phyloP scores from a whole-genome alignment of 192 early-diverging fungal genomes.

The Podila epigama region DNA sequence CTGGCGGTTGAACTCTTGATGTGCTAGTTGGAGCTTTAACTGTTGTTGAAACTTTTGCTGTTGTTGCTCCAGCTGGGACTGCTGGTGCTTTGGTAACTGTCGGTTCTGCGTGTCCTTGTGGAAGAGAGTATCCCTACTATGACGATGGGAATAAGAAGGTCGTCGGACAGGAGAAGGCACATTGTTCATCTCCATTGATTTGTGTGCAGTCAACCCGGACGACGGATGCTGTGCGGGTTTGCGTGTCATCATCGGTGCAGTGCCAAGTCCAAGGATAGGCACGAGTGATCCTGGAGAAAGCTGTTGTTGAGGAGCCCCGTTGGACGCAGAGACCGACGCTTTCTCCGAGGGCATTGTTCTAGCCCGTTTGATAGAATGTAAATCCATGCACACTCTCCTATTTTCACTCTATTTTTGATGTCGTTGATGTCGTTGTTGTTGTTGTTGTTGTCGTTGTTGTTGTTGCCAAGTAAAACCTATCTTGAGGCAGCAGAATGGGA shows the following conservation, averaged over 20 bases:
- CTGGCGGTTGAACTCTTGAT: conserved; percentile 35
- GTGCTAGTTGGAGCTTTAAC: conserved; percentile 2
- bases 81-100: conserved; percentile 15
- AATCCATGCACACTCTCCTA: conserved; percentile 30
- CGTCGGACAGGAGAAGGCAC: not conserved
- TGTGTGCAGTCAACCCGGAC: not conserved
- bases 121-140: conserved; percentile 24
- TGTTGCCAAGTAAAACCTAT: too few species aligned
- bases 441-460: too few species aligned
- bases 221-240: not conserved
- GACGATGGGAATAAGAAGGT: conserved; percentile 7
- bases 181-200: too few species aligned
- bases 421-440: too few species aligned
- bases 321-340: not conserved
- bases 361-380: conserved; percentile 31
- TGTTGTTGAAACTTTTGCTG: conserved; percentile 32
- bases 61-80: conserved; percentile 10
- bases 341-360: conserved; percentile 39
- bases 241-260: too few species aligned
- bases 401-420: too few species aligned
- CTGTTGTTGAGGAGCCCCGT: not conserved
- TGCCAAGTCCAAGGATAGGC: too few species aligned
- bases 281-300: too few species aligned
- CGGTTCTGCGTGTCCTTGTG: conserved; percentile 26
- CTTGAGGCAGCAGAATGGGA: too few species aligned